Evolutionary conservation across 2,329 filamentous ascomycete genomes (phyloP).

Genomic region (Cladosporium oxysporum): DNA sequence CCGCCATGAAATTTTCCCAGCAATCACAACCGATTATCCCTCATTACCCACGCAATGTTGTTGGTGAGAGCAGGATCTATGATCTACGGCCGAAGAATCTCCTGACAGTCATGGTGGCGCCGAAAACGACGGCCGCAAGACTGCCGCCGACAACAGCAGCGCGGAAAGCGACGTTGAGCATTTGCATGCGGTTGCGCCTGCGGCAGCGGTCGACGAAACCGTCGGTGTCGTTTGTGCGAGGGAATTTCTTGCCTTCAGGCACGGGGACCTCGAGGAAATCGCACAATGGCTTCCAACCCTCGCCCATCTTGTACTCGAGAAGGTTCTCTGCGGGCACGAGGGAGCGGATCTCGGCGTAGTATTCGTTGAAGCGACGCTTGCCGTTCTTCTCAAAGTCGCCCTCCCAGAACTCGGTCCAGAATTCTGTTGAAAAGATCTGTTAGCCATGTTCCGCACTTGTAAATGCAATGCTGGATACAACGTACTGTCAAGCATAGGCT

Average conservation of each 20-base stretch:
- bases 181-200: conserved; percentile 56
- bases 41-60: not conserved
- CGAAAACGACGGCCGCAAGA: conserved; percentile 46
- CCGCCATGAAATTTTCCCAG: not conserved
- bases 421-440: conserved; percentile 42
- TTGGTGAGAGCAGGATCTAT: not conserved
- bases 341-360: conserved; percentile 55
- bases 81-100: conserved; percentile 34
- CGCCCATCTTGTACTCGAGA: conserved; percentile 56
- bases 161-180: conserved; percentile 57
- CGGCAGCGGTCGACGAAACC: conserved; percentile 58
- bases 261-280: conserved; percentile 56
- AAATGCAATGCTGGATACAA: conserved; percentile 14
- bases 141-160: conserved; percentile 53
- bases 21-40: not conserved
- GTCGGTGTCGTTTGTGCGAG: conserved; percentile 56
- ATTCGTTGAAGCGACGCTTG: conserved; percentile 62
- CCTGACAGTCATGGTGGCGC: conserved; percentile 39
- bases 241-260: conserved; percentile 52
- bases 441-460: conserved; percentile 13
- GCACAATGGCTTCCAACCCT: conserved; percentile 58
- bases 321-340: conserved; percentile 52
- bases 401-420: conserved; percentile 69
- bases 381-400: conserved; percentile 66
- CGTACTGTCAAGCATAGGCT: conserved; percentile 64